Evolutionary conservation across 495 filamentous ascomycete species (phyloP).

Genomic region (Aspergillus avenaceus): DNA sequence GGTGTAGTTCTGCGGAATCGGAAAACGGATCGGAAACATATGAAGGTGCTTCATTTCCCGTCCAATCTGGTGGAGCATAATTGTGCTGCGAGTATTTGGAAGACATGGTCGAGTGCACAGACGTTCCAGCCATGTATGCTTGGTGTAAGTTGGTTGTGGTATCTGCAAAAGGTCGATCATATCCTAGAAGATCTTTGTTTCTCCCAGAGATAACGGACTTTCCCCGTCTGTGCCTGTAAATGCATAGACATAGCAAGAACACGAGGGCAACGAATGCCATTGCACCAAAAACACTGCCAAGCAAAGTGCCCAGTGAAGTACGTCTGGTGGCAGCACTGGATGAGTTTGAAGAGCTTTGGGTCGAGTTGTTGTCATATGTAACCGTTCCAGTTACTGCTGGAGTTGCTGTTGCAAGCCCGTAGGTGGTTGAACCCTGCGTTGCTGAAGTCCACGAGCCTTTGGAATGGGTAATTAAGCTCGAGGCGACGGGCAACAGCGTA

Average conservation of each 20-base stretch:
- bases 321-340: neutral
- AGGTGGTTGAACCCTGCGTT: neutral
- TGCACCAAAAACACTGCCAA: conserved; percentile 27
- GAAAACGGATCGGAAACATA: conserved; percentile 14
- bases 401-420: neutral
- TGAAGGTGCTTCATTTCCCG: neutral
- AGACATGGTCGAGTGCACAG: conserved; percentile 6
- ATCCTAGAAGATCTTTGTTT: conserved; percentile 15
- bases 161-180: conserved; percentile 6
- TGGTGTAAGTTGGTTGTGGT: conserved; percentile 6
- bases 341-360: neutral
- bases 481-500: neutral
- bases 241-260: conserved; percentile 15
- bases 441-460: neutral
- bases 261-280: conserved; percentile 19
- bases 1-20: conserved; percentile 4
- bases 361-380: neutral
- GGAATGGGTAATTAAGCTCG: neutral
- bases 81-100: conserved; percentile 6
- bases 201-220: conserved; percentile 3
- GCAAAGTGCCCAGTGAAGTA: conserved; percentile 17
- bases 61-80: neutral
- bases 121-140: conserved; percentile 6
- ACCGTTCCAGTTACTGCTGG: neutral
- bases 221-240: conserved; percentile 20